phyloP scores from a whole-genome alignment of 331 rosid species.

The Malus hybrid region DNA sequence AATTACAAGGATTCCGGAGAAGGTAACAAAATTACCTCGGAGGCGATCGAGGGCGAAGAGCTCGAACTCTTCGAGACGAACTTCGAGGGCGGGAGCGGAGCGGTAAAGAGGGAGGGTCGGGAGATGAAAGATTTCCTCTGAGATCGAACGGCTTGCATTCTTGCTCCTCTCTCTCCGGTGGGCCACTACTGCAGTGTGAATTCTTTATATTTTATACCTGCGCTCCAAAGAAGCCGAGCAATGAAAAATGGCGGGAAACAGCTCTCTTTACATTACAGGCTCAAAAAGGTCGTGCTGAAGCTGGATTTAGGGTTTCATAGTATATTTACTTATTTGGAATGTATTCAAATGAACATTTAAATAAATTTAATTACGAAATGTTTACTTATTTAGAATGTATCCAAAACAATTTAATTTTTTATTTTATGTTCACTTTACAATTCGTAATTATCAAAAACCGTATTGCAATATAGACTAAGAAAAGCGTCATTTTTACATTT shows the following conservation, averaged over 20 bases:
- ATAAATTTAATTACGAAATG: too few relatives aligned
- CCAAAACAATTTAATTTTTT: too few relatives aligned
- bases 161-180: not conserved
- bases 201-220: not conserved
- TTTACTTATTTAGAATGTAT: too few relatives aligned
- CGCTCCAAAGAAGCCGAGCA: conserved; percentile 12
- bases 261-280: not conserved
- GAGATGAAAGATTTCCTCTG: conserved; percentile 25
- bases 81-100: conserved; percentile 76
- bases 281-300: not conserved
- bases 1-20: not conserved
- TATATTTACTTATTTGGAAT: too few relatives aligned
- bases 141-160: conserved; percentile 53
- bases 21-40: conserved; percentile 41
- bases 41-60: conserved; percentile 90
- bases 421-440: too few relatives aligned
- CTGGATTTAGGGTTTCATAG: not conserved
- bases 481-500: too few relatives aligned
- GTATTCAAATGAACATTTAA: too few relatives aligned
- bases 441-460: too few relatives aligned
- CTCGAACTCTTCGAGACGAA: conserved; percentile 84
- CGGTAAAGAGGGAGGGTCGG: conserved; percentile 62
- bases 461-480: too few relatives aligned
- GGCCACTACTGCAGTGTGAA: too few relatives aligned
- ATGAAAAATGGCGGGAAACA: conserved; percentile 35